Conservation (phyloP, 1,284 basidiomycete genomes). For the Cryptococcus amylolentus region DNA sequence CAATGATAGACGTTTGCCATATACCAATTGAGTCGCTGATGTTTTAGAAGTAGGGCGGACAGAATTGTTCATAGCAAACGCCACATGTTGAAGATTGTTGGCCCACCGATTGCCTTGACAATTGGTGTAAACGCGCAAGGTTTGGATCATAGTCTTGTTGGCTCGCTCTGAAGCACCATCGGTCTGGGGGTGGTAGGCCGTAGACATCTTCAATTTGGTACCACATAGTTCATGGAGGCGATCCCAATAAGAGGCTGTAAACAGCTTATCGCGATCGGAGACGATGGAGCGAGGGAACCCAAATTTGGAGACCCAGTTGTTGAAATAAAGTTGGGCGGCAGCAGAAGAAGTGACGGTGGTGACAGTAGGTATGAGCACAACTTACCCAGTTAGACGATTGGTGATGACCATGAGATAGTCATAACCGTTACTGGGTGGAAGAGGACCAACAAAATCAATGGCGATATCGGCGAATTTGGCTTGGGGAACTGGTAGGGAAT, state of each 20-base stretch:
- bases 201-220: not conserved
- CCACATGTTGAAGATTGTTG: not conserved
- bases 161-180: not conserved
- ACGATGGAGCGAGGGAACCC: not conserved
- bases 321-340: not conserved
- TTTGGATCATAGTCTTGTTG: not conserved
- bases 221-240: not conserved
- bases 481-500: not conserved
- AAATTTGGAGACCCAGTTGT: not conserved
- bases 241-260: not conserved
- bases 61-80: not conserved
- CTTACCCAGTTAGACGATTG: not conserved
- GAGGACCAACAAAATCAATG: not conserved
- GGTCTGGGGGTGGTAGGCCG: not conserved
- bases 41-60: not conserved
- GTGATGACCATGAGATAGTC: constrained; percentile 1
- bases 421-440: not conserved
- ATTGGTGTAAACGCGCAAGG: not conserved
- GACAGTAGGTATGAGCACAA: not conserved
- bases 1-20: not conserved
- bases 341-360: not conserved
- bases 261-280: not conserved
- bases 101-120: not conserved
- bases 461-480: constrained; percentile 1
- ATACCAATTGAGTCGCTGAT: not conserved